phyloP scores from a whole-genome alignment of 2,329 filamentous ascomycete genomes.

The Botryotinia globosa region DNA sequence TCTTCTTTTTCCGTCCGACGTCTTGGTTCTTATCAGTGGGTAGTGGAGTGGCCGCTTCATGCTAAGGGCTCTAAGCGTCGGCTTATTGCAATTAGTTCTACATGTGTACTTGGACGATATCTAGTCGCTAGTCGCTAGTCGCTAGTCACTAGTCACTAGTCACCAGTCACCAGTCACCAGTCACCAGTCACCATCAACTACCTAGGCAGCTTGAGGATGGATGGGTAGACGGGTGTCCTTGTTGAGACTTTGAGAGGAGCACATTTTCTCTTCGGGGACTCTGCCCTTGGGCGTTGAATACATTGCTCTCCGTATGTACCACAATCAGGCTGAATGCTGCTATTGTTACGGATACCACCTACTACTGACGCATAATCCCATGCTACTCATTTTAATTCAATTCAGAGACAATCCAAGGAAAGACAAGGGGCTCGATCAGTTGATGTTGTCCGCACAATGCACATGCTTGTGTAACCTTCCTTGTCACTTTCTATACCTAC shows the following conservation, averaged over 20 bases:
- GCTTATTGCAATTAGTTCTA: neutral
- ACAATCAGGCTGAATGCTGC: constrained; percentile 3
- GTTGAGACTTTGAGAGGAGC: neutral
- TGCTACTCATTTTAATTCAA: neutral
- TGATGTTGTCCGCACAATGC: neutral
- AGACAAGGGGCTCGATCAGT: neutral
- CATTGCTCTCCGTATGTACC: neutral
- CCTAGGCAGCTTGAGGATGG: neutral
- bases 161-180: neutral
- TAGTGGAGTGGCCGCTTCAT: neutral
- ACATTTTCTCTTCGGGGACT: neutral
- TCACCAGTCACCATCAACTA: neutral
- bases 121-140: neutral
- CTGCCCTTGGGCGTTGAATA: neutral
- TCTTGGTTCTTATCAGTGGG: constrained; percentile 4
- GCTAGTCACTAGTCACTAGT: neutral
- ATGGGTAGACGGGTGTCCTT: neutral
- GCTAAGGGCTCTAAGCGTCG: neutral
- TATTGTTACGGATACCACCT: neutral
- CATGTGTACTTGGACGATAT: neutral
- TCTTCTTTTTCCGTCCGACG: neutral
- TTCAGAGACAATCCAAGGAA: neutral
- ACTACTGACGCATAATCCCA: neutral
- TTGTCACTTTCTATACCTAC: neutral
- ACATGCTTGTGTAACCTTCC: constrained; percentile 3